These are phyloP conservation scores for Boechera stricta DNA, from an alignment of 345 rosid species.

Conservation along the genomic window DNA sequence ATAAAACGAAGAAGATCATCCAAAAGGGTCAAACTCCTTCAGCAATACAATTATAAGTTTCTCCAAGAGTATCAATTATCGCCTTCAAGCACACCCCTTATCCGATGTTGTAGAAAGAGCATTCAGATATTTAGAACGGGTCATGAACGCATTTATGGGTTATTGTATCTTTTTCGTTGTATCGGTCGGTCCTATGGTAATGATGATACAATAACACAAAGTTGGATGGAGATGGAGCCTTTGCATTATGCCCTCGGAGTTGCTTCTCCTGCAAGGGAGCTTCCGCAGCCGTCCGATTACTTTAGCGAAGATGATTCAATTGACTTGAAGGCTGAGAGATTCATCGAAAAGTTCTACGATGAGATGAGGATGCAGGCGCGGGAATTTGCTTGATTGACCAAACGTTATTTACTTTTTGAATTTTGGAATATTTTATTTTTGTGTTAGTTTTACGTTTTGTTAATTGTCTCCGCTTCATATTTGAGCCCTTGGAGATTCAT, in stretches of 20 bases:
- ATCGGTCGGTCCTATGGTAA: slow-evolving; percentile 43
- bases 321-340: slow-evolving; percentile 76
- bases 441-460: background rate
- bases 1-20: slow-evolving; percentile 46
- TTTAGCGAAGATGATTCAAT: slow-evolving; percentile 52
- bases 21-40: slow-evolving; percentile 43
- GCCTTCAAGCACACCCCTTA: slow-evolving; percentile 51
- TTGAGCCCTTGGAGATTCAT: slow-evolving; percentile 6
- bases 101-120: slow-evolving; percentile 23
- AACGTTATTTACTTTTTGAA: background rate
- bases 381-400: slow-evolving; percentile 40
- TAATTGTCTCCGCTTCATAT: slow-evolving; percentile 10
- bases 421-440: background rate
- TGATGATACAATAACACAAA: slow-evolving; percentile 19
- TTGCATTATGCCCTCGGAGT: slow-evolving; percentile 22
- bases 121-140: slow-evolving; percentile 5
- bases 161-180: slow-evolving; percentile 53
- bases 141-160: slow-evolving; percentile 22
- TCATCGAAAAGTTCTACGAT: slow-evolving; percentile 65
- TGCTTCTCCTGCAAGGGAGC: slow-evolving; percentile 32
- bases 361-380: slow-evolving; percentile 72
- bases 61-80: slow-evolving; percentile 60
- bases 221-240: slow-evolving; percentile 44
- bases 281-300: slow-evolving; percentile 30
- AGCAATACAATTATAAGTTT: slow-evolving; percentile 47